Base-by-base conservation (phyloP, 306 rosid species). In the Geum urbanum region DNA sequence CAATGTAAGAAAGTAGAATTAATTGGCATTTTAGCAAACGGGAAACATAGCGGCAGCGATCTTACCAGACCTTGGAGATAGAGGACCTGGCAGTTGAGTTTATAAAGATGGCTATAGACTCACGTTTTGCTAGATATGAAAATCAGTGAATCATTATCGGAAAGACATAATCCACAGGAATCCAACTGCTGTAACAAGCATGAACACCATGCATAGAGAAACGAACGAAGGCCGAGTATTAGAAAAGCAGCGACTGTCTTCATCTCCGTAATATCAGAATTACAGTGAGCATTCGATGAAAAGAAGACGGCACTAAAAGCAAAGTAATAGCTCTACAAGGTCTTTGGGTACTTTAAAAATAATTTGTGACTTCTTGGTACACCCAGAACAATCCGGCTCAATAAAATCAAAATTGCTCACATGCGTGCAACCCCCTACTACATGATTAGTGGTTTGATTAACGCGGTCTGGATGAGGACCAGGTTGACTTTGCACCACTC, bases 391-490 rank as follows among this genome's bases (percentile, higher is more conserved):
- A 8, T 65, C 64, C 66, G 27, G 76, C 79, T 45, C 41, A 57
- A 70, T 63, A 16, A 47, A 69, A 51, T 55, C 76, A 79, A 64
- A 70, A 66, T 54, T 78, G 74, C 39, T 65, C 81, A 71, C 61
- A 63, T 41, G 56, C 56, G 69, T 37, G 40, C 51, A 53, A 37
- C 44, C 20, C 13, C 24, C 37, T 32, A 32, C 37, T 19, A 19
- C 11, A 22, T 47, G 63, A 73, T 84, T 84, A 86, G 64, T 81
- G 90, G 45, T 84, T 82, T 0, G 71, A 51, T n/a, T 80, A 71
- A 12, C 81, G 85, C 2, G 82, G 53, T 6, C 86, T 86, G 56
- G 99, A 85, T 27, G 91, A 85, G 15, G 98, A 82, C 99, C 97
- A 91, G 2, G 91, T 58, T 4, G 96, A 67, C 74, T 87, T 83